Evolutionary conservation across 208 protist species (phyloP).

Genomic region (Tritrichomonas musculus): DNA sequence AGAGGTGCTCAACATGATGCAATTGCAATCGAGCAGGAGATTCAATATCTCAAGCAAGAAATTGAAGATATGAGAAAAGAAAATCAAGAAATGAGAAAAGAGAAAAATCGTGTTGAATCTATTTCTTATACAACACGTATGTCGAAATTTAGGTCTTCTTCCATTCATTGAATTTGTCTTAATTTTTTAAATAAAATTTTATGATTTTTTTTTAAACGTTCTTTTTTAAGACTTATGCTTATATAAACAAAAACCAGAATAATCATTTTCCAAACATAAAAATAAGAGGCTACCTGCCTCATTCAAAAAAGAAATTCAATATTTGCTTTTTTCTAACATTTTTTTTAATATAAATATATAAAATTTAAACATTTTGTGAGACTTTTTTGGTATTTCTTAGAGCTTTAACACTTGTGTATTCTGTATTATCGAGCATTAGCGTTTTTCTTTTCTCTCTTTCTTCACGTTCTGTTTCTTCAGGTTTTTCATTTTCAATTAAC

Average conservation of each 20-base stretch:
- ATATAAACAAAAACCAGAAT: too few species aligned
- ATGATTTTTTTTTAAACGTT: too few species aligned
- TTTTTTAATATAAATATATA: too few species aligned
- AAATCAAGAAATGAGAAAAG: not conserved
- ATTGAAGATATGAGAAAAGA: not conserved
- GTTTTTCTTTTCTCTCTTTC: not conserved
- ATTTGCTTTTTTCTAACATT: too few species aligned
- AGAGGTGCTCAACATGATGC: not conserved
- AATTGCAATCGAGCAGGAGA: constrained; percentile 8
- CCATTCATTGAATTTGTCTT: too few species aligned
- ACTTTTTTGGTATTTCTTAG: not conserved
- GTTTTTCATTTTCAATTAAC: not conserved
- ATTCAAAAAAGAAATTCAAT: too few species aligned
- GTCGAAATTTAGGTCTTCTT: not conserved
- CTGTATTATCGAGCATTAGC: not conserved
- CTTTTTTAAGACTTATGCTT: too few species aligned
- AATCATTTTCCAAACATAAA: too few species aligned
- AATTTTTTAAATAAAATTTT: too few species aligned
- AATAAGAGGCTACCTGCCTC: too few species aligned
- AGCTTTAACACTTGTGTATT: not conserved
- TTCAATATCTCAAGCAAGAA: not conserved
- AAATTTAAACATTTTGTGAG: not conserved
- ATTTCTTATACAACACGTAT: not conserved
- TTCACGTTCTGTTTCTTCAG: not conserved
- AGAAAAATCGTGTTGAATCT: not conserved